Base-by-base conservation (phyloP, 768 basidiomycete species). In the Lactarius vividus region DNA sequence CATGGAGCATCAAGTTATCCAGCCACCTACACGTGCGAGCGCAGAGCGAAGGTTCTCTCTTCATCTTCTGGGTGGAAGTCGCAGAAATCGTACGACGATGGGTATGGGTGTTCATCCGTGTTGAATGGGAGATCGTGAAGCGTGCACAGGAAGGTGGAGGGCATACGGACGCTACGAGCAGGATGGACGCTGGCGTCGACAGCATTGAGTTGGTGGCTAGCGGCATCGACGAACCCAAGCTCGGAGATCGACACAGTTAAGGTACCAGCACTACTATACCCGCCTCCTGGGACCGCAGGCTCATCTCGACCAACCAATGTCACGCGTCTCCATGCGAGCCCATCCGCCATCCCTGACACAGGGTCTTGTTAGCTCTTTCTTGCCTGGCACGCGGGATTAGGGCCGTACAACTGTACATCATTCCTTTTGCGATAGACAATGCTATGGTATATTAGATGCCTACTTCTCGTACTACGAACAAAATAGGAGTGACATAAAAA, bases 71-170 rank as follows among this genome's bases (percentile, higher is more conserved):
- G 82, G 84, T 98, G 60, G 95, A 99, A 77, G 82, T 91, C 52
- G 86, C 95, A 37, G 97, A 98, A 77, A 78, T 99, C 35, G 74
- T 94, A 40, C 82, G 97, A 69, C 78, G 97, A 71, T 99, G 97
- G 97, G 84, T 98, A 80, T 99, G 97, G 97, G 94, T 97, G 31
- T 98, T 97, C 77, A 77, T 98, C 68, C 86, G 97, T 42, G 86
- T 98, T 49, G 97, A 99, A 77, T 99, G 96, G 97, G 96, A 98
- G 78, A 83, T 88, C 23, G 54, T 69, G 54, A 62, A 15, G 62
- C 58, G 67, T 23, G 58, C 57, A n/a, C 40, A 62, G 29, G 67
- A 69, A 26, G 31, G 52, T 31, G 55, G 15, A 33, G 59, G 42
- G 52, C 33, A 18, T 20, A 13, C 52, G 1, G 52, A 29, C 9